Conservation (phyloP, 805 yeast species). For the Ogataea parapolymorpha region DNA sequence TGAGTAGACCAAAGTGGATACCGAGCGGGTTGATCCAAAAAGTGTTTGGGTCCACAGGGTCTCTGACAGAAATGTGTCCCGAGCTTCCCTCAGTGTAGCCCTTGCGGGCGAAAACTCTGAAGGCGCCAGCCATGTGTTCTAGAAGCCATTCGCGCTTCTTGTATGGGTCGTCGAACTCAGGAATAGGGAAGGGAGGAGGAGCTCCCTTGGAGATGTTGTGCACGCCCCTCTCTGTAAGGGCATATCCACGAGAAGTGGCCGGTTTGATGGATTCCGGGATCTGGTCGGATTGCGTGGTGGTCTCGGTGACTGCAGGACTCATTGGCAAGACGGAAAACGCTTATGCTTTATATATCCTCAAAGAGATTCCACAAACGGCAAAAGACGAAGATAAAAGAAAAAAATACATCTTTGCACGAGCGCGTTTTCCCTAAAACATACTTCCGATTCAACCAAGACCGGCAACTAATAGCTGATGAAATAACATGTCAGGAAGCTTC, state of each 20-base stretch:
- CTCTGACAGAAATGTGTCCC: conserved; percentile 84
- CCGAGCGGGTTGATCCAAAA: conserved; percentile 91
- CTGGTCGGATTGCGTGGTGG: conserved; percentile 7
- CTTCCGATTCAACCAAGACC: background rate
- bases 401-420: background rate
- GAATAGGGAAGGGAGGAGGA: conserved; percentile 48
- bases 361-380: conserved; percentile 4
- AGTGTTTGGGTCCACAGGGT: conserved; percentile 74
- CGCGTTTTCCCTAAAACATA: background rate
- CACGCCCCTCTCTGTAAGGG: conserved; percentile 46
- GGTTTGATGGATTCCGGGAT: conserved; percentile 29
- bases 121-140: conserved; percentile 83
- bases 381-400: conserved; percentile 8
- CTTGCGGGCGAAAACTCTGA: conserved; percentile 75
- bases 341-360: background rate
- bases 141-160: conserved; percentile 52
- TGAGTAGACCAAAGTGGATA: conserved; percentile 63
- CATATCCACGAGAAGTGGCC: conserved; percentile 41
- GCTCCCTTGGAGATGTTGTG: conserved; percentile 59
- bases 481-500: background rate
- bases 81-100: conserved; percentile 77
- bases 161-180: conserved; percentile 46
- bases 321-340: conserved; percentile 1
- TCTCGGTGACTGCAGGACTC: conserved; percentile 17
- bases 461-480: background rate